Evolutionary conservation across 1,284 basidiomycete species (phyloP).

Genomic region (Sporisorium sorghi): DNA sequence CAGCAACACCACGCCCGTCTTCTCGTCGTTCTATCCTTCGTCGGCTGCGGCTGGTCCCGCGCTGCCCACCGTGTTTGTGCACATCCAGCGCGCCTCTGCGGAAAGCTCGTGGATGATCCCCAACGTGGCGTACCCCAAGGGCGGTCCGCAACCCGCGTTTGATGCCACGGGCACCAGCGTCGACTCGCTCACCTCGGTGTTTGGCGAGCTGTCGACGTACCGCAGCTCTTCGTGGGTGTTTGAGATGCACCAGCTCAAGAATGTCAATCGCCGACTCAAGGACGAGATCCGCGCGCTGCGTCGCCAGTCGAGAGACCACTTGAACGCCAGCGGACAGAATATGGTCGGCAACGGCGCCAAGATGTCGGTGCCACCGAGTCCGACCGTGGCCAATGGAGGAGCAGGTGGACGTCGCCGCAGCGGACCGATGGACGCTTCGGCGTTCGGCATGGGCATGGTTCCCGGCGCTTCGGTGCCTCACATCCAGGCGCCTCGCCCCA

Average conservation of each 20-base stretch:
- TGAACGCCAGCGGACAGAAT: constrained; percentile 15
- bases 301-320: constrained; percentile 43
- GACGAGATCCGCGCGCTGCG: constrained; percentile 59
- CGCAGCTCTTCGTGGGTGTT: constrained; percentile 61
- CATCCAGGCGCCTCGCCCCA: constrained; percentile 40
- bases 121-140: constrained; percentile 50
- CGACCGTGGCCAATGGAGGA: constrained; percentile 8
- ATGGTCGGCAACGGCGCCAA: constrained; percentile 16
- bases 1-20: constrained; percentile 43
- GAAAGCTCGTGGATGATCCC: constrained; percentile 55
- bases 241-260: constrained; percentile 66
- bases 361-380: constrained; percentile 35
- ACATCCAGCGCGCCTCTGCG: constrained; percentile 44
- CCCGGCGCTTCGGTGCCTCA: constrained; percentile 18
- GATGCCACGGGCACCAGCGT: constrained; percentile 45
- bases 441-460: constrained; percentile 10
- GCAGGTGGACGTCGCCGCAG: constrained; percentile 24
- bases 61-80: constrained; percentile 58
- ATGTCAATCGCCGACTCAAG: constrained; percentile 60
- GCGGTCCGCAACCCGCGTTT: constrained; percentile 42
- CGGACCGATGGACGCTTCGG: constrained; percentile 14
- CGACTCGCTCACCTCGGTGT: constrained; percentile 55
- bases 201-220: constrained; percentile 61
- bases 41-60: constrained; percentile 46
- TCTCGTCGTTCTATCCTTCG: constrained; percentile 62